Evolutionary conservation across 139 green algal species (phyloP).

Genomic region (Monoraphidium neglectum): DNA sequence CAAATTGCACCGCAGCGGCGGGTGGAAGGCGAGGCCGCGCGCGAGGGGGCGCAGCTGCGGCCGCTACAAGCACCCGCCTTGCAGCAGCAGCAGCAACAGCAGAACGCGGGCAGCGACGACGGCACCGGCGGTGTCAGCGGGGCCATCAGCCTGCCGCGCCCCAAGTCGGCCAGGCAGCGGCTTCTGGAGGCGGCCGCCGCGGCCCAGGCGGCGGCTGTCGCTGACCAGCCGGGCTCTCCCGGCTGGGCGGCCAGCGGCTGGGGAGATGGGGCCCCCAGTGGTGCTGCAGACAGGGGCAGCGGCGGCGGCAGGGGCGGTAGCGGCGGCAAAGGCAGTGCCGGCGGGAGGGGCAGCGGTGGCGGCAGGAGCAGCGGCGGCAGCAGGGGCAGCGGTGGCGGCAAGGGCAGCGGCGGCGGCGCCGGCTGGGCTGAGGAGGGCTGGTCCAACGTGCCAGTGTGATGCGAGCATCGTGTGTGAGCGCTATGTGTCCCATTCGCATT

Average conservation of each 20-base stretch:
- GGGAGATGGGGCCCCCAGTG: not conserved
- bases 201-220: not conserved
- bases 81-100: not conserved
- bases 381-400: slow-evolving; percentile 2
- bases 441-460: too few species aligned
- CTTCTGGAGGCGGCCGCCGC: not conserved
- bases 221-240: too few species aligned
- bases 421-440: too few species aligned
- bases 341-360: not conserved
- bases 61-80: not conserved
- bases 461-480: not conserved
- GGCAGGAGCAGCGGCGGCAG: not conserved
- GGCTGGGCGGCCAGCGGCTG: too few species aligned
- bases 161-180: not conserved
- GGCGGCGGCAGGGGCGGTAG: slow-evolving; percentile 3
- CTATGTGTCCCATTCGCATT: too few species aligned
- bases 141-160: not conserved
- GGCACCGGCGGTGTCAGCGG: too few species aligned
- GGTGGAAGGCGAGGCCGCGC: too few species aligned
- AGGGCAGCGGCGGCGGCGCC: not conserved
- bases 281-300: not conserved
- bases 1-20: too few species aligned
- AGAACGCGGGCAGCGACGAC: not conserved
- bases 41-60: too few species aligned
- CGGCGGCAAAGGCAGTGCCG: not conserved